Conservation (phyloP, 2,329 filamentous ascomycete genomes). For the Tolypocladium endophyticum region DNA sequence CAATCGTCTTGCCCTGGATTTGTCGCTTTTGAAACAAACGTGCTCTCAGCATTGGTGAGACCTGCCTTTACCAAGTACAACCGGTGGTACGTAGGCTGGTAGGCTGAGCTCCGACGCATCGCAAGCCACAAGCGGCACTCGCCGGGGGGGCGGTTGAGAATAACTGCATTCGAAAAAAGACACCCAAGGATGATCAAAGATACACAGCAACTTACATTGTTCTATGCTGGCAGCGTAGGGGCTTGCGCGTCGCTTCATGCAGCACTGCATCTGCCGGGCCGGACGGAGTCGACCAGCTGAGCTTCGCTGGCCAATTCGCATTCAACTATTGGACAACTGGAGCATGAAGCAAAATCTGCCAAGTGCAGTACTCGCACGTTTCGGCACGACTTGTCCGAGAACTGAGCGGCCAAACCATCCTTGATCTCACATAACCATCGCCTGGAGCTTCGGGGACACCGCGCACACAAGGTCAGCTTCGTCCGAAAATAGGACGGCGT, state of each 20-base stretch:
- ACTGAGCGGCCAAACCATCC: neutral
- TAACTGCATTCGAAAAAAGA: too few relatives aligned
- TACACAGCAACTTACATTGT: too few relatives aligned
- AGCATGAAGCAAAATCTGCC: neutral
- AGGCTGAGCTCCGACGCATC: too few relatives aligned
- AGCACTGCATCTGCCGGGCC: neutral
- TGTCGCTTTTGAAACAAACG: too few relatives aligned
- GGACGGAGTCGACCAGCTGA: neutral
- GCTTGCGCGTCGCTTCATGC: neutral
- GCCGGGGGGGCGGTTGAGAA: too few relatives aligned
- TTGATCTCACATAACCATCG: neutral
- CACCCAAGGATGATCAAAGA: neutral
- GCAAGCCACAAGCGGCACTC: neutral
- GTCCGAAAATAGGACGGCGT: neutral
- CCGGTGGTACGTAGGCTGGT: too few relatives aligned
- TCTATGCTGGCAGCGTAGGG: neutral
- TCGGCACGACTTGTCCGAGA: neutral
- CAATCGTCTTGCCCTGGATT: too few relatives aligned
- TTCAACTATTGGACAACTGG: neutral
- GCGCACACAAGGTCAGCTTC: neutral
- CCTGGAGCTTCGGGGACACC: neutral
- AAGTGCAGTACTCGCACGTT: neutral
- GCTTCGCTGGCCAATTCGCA: neutral
- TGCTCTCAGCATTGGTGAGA: too few relatives aligned
- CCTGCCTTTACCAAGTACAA: too few relatives aligned